Percentiles rank a stretch among this genome's conserved stretches.
These are phyloP conservation scores for Sporobolus alterniflorus DNA, from an alignment of 202 grass and related monocot species.

Conservation along the genomic window DNA sequence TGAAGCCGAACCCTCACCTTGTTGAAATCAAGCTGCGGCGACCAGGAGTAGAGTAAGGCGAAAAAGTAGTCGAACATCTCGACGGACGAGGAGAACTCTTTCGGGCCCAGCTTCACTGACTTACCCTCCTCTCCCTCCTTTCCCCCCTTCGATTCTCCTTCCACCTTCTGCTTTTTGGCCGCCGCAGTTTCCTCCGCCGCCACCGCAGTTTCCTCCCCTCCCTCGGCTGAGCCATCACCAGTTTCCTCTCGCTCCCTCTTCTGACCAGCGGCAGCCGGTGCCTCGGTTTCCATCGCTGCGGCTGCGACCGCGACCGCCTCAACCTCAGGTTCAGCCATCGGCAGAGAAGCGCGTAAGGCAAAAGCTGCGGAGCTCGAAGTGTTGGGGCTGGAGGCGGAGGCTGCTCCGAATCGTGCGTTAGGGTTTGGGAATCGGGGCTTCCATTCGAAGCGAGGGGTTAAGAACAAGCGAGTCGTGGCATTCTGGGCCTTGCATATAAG, in stretches of 20 bases:
- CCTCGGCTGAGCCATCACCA: slow-evolving; percentile 33
- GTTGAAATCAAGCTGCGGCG: slow-evolving; percentile 67
- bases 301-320: slow-evolving; percentile 15
- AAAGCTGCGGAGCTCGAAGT: slow-evolving; percentile 1
- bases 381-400: slow-evolving; percentile 21
- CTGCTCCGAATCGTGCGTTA: slow-evolving; percentile 38
- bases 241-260: slow-evolving; percentile 73
- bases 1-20: slow-evolving; percentile 54
- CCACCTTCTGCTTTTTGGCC: slow-evolving; percentile 62
- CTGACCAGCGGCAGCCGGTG: background rate
- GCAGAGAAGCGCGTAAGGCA: background rate
- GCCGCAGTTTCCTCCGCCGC: slow-evolving; percentile 35
- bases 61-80: slow-evolving; percentile 94
- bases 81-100: slow-evolving; percentile 65
- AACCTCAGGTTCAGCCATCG: slow-evolving; percentile 51
- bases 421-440: slow-evolving; percentile 33
- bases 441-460: background rate
- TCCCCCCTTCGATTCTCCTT: slow-evolving; percentile 11
- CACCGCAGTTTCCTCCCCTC: slow-evolving; percentile 21
- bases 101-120: slow-evolving; percentile 77
- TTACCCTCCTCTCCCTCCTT: slow-evolving; percentile 25
- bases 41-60: slow-evolving; percentile 70
- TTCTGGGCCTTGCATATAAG: background rate
- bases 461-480: background rate
- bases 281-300: slow-evolving; percentile 46